Base-by-base conservation (phyloP, 306 rosid genomes). In the Acacia confusa region DNA sequence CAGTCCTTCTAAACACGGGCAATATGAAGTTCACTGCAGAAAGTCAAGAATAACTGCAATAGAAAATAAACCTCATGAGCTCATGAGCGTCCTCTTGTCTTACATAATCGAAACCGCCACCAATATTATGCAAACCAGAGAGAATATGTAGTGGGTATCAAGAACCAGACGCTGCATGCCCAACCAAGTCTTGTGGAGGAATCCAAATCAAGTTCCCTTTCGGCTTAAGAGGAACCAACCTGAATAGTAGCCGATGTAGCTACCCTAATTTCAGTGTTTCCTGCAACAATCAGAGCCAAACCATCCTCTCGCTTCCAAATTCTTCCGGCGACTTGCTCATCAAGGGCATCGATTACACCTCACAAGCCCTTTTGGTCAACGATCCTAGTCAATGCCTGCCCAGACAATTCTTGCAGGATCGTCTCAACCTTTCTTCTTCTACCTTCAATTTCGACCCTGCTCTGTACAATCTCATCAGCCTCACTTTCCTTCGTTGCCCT, bases 1-100 rank as follows among this genome's bases (percentile, higher is more conserved):
- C n/a, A n/a, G n/a, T n/a, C n/a, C n/a, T n/a, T n/a, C n/a, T n/a
- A n/a, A n/a, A n/a, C n/a, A n/a, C n/a, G n/a, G n/a, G n/a, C n/a
- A n/a, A n/a, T n/a, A n/a, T n/a, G n/a, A n/a, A n/a, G n/a, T n/a
- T n/a, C n/a, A n/a, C n/a, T n/a, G n/a, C n/a, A n/a, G n/a, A 47
- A 70, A 40, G 44, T 76, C 34, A 82, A 78, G 72, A 80, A 41
- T 1, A 30, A 53, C 78, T 34, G 71, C 24, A 63, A 57, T n/a
- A 64, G 47, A 64, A 79, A 53, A 80, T 83, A 79, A 78, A 96
- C 99, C 99, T 89, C 99, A 96, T 96, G 85, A 96, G 89, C 87
- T 96, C 99, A 60, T 96, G 99, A 72, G 99, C 99, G 88, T 96
- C 99, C 87, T 96, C 98, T 85, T 96, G 99, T 81, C 97, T 87